Evolutionary conservation across 345 rosid species (phyloP).

Genomic region (Geranium rotundifolium): DNA sequence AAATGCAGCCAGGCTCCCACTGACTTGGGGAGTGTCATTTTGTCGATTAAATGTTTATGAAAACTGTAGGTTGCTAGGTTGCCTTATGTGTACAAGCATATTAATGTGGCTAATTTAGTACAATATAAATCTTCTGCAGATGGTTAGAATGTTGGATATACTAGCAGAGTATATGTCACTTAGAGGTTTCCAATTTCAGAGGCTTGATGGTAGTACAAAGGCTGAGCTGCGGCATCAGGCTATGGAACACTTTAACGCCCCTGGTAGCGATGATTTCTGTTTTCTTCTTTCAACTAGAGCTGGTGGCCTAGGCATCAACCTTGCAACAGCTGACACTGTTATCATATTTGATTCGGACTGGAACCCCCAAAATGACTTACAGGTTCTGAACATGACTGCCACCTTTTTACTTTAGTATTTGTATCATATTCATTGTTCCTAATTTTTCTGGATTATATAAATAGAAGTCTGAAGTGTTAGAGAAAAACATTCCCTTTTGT

Average conservation of each 20-base stretch:
- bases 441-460: constrained; percentile 3
- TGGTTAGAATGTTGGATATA: constrained; percentile 99
- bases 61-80: too few relatives aligned
- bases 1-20: too few relatives aligned
- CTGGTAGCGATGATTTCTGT: constrained; percentile 98
- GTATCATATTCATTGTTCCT: constrained; percentile 1
- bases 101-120: neutral
- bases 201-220: constrained; percentile 99
- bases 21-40: too few relatives aligned
- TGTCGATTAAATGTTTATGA: too few relatives aligned
- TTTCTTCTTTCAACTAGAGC: constrained; percentile 98
- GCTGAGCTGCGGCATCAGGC: constrained; percentile 99
- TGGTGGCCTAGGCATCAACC: constrained; percentile 98
- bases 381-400: constrained; percentile 32
- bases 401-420: neutral
- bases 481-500: too few relatives aligned
- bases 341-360: constrained; percentile 99
- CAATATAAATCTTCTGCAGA: constrained; percentile 36
- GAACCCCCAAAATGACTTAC: constrained; percentile 99
- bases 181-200: constrained; percentile 95
- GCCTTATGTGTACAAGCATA: too few relatives aligned
- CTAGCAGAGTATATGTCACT: constrained; percentile 79
- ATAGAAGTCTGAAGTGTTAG: constrained; percentile 5
- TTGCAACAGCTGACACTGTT: constrained; percentile 96
- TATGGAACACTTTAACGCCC: constrained; percentile 98